Percentiles rank a stretch among this genome's conserved stretches.
These are phyloP conservation scores for Macrolepiota fuliginosa DNA, from an alignment of 768 basidiomycete species.

Conservation along the genomic window DNA sequence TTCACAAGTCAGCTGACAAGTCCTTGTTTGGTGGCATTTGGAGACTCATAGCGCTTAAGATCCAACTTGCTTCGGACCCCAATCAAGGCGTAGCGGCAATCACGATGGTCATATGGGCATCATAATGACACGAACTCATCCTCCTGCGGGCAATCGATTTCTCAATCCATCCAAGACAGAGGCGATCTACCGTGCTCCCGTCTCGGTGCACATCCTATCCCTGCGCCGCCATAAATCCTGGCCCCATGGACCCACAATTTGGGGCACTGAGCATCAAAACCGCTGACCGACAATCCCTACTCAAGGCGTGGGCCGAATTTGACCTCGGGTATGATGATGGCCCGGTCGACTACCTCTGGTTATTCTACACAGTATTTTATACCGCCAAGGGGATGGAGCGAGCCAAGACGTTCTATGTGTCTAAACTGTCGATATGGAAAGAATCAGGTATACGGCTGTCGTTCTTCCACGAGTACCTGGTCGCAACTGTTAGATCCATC, in stretches of 20 bases:
- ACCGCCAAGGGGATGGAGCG: background rate
- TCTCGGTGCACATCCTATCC: background rate
- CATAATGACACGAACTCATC: background rate
- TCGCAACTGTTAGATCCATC: background rate
- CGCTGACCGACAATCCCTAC: background rate
- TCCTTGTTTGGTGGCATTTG: background rate
- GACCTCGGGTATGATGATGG: background rate
- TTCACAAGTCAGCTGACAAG: background rate
- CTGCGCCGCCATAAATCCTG: background rate
- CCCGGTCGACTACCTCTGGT: background rate
- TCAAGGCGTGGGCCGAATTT: background rate
- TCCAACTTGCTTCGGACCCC: no score
- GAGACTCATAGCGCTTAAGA: background rate
- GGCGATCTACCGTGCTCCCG: background rate
- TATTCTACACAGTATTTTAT: background rate
- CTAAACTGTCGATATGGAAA: background rate
- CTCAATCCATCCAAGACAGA: background rate
- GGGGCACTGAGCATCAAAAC: background rate
- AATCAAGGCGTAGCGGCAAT: background rate
- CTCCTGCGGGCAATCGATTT: background rate
- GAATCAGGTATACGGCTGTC: background rate
- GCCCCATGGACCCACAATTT: background rate
- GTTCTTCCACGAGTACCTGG: slow-evolving; percentile 2
- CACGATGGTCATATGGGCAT: background rate
- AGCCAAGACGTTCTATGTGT: background rate